Evolutionary conservation across 768 basidiomycete species (phyloP).

Genomic region (Tylopilus felleus): DNA sequence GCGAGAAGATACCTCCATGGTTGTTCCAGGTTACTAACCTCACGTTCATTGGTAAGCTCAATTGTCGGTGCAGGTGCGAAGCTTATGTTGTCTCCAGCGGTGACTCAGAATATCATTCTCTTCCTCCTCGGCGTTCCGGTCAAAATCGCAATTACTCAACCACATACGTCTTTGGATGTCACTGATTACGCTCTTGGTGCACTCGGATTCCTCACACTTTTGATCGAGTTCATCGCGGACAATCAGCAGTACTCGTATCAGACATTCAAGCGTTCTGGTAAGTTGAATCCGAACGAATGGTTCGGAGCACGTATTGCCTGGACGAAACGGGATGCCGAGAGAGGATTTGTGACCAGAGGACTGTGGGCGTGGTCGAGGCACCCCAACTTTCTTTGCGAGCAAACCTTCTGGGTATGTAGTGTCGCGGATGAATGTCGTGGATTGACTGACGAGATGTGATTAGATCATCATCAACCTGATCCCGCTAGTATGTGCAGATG

Average conservation of each 20-base stretch:
- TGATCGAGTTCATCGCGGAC: conserved; percentile 79
- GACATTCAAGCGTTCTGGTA: conserved; percentile 60
- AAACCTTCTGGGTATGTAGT: conserved; percentile 71
- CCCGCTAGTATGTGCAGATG: conserved; percentile 50
- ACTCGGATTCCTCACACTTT: conserved; percentile 56
- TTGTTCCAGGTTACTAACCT: conserved; percentile 59
- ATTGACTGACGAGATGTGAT: conserved; percentile 3
- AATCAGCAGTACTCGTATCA: conserved; percentile 90
- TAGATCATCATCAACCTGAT: conserved; percentile 70
- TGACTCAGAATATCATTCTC: conserved; percentile 78
- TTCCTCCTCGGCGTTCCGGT: conserved; percentile 65
- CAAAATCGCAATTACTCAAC: conserved; percentile 51
- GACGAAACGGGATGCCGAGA: conserved; percentile 61
- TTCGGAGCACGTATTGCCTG: conserved; percentile 61
- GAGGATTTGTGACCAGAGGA: conserved; percentile 84
- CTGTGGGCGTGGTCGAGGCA: conserved; percentile 87
- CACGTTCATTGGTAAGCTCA: conserved; percentile 61
- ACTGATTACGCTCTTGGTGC: conserved; percentile 64
- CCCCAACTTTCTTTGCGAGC: conserved; percentile 92
- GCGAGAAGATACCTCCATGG: conserved; percentile 51
- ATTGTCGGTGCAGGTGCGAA: background rate
- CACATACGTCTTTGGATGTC: conserved; percentile 46
- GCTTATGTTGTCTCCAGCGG: conserved; percentile 38
- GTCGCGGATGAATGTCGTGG: background rate
- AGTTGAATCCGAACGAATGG: conserved; percentile 49